Conservation (phyloP, 2,329 filamentous ascomycete genomes). For the Ascochyta fabae region DNA sequence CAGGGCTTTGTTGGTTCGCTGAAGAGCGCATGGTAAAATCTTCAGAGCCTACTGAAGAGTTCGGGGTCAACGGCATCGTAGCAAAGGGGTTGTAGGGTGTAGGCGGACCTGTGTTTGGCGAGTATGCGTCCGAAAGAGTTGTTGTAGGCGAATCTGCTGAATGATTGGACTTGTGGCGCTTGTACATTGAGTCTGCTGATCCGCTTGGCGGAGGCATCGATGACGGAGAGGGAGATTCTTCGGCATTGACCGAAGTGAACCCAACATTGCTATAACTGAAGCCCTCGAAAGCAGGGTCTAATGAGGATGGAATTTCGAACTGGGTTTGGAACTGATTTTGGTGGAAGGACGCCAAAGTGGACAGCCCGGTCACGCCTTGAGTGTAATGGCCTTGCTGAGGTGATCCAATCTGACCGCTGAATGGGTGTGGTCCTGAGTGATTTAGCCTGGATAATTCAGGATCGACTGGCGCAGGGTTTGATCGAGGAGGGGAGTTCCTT, state of each 20-base stretch:
- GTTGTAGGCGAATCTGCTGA: constrained; percentile 35
- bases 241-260: constrained; percentile 23
- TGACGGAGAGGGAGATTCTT: constrained; percentile 26
- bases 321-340: constrained; percentile 28
- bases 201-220: constrained; percentile 40
- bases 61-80: constrained; percentile 54
- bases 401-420: constrained; percentile 14
- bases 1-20: constrained; percentile 27
- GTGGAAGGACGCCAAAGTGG: constrained; percentile 18
- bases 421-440: constrained; percentile 24
- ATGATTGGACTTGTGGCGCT: constrained; percentile 34
- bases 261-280: constrained; percentile 22
- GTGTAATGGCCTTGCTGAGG: constrained; percentile 27
- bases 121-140: constrained; percentile 41
- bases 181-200: constrained; percentile 24
- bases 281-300: constrained; percentile 23
- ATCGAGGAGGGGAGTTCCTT: constrained; percentile 27
- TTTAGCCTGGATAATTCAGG: constrained; percentile 32
- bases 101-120: constrained; percentile 48
- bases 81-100: constrained; percentile 54
- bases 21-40: constrained; percentile 31
- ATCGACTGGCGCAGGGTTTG: constrained; percentile 35
- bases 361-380: constrained; percentile 9
- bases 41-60: constrained; percentile 48
- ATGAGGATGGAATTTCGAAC: constrained; percentile 35